phyloP scores from a whole-genome alignment of 1,284 basidiomycete species.

The Amylostereum areolatum region DNA sequence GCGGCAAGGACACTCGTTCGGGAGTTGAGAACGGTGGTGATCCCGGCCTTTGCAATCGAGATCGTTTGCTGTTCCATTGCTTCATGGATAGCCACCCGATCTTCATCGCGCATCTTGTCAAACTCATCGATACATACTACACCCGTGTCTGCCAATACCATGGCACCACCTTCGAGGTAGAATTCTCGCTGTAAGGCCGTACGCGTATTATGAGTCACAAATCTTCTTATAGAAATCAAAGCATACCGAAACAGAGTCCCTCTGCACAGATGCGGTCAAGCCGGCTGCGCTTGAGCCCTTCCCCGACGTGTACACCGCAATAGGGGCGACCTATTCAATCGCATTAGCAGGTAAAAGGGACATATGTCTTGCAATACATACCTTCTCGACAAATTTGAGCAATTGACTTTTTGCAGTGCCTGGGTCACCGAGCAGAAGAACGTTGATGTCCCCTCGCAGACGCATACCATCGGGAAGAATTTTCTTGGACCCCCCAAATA shows the following conservation, averaged over 20 bases:
- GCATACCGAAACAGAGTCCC: slow-evolving; percentile 84
- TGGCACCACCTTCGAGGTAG: slow-evolving; percentile 97
- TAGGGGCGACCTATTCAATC: slow-evolving; percentile 75
- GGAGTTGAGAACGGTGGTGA: slow-evolving; percentile 96
- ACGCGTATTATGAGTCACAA: not conserved
- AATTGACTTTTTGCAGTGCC: slow-evolving; percentile 98
- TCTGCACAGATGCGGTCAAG: slow-evolving; percentile 96
- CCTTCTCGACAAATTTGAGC: slow-evolving; percentile 98
- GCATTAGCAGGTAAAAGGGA: not conserved
- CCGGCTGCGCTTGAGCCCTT: slow-evolving; percentile 98
- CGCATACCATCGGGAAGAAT: slow-evolving; percentile 97
- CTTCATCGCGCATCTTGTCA: slow-evolving; percentile 99
- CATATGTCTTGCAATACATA: slow-evolving; percentile 21
- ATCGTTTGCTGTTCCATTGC: slow-evolving; percentile 99
- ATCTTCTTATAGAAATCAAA: not conserved
- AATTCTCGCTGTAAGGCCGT: slow-evolving; percentile 76
- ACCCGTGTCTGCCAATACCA: slow-evolving; percentile 98
- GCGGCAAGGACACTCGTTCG: slow-evolving; percentile 95
- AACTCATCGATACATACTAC: slow-evolving; percentile 99
- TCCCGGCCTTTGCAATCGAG: slow-evolving; percentile 98
- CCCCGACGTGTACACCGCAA: slow-evolving; percentile 97
- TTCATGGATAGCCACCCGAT: slow-evolving; percentile 98
- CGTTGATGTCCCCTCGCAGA: slow-evolving; percentile 96
- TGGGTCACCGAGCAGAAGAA: slow-evolving; percentile 92
- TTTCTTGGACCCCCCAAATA: slow-evolving; percentile 99